Percentiles rank a stretch among this genome's conserved stretches.
Evolutionary conservation across 495 filamentous ascomycete genomes (phyloP).

Genomic region (Acidomyces sp.): DNA sequence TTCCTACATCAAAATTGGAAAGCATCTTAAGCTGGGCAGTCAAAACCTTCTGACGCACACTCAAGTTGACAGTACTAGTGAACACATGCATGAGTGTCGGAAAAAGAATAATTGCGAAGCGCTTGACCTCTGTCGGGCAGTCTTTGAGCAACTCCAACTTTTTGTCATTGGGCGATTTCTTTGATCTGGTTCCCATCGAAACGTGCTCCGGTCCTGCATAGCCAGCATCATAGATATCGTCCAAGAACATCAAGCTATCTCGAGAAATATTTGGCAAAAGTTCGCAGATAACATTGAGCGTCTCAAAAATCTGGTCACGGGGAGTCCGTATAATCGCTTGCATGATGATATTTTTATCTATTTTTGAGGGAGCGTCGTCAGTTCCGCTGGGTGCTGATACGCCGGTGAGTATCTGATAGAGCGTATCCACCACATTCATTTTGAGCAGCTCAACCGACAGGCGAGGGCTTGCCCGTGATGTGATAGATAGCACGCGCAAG

Average conservation of each 20-base stretch:
- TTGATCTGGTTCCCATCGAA: conserved; percentile 31
- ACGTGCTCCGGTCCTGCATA: conserved; percentile 29
- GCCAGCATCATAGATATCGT: conserved; percentile 40
- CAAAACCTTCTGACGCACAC: conserved; percentile 91
- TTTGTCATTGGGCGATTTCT: conserved; percentile 59
- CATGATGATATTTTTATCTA: conserved; percentile 97
- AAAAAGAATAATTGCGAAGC: conserved; percentile 89
- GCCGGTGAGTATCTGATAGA: conserved; percentile 95
- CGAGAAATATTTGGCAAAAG: conserved; percentile 58
- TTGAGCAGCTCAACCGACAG: conserved; percentile 85
- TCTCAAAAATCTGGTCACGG: conserved; percentile 94
- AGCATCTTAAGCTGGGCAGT: conserved; percentile 96
- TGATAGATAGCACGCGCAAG: conserved; percentile 76
- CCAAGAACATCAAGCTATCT: conserved; percentile 37
- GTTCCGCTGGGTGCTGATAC: conserved; percentile 75
- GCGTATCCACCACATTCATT: conserved; percentile 93
- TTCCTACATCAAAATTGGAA: conserved; percentile 72
- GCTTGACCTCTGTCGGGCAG: conserved; percentile 73
- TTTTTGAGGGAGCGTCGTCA: conserved; percentile 72
- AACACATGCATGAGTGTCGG: conserved; percentile 95
- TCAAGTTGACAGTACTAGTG: conserved; percentile 95
- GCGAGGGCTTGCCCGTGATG: conserved; percentile 71
- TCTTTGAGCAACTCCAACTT: conserved; percentile 60
- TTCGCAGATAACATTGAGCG: conserved; percentile 95
- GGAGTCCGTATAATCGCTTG: conserved; percentile 93